Base-by-base conservation (phyloP, 2,329 filamentous ascomycete genomes). In the Penicillium sp. region DNA sequence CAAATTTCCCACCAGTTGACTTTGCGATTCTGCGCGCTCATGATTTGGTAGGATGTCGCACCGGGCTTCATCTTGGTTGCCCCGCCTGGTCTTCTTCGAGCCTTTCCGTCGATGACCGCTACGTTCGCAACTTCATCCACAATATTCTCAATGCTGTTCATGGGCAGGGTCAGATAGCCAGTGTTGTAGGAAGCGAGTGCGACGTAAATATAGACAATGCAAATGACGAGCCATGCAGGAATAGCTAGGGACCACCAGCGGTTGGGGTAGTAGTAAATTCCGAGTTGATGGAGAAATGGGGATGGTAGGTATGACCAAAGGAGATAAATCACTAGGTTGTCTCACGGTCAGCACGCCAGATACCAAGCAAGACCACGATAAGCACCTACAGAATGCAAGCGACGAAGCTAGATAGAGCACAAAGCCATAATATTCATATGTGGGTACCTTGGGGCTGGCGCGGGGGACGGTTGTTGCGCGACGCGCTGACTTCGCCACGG, bases 401-500 rank as follows among this genome's bases (percentile, higher is more conserved):
- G 87, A 90, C 57, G 88, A 92, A 68, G 93, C 90, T 36, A 99
- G 82, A 76, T 99, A 97, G 45, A 99, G 83, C 49, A 95, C 93
- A 75, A 99, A 99, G 70, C 94, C 94, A 71, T 97, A 97, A 82
- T 97, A 99, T 71, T 99, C 94, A 76, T 99, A 97, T 0, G 94
- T 99, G n/a, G 94, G 94, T 2, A 99, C 92, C 69, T 94, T 91
- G 1, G 94, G 94, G 49, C 87, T 87, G 1, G 91, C 92, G 51
- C 90, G 87, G 6, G 92, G 90, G 16, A 96, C 84, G 2, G 82
- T 86, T 56, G 79, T 82, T 56, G 77, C 82, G 63, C 77, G 79
- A 45, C 76, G 79, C 50, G 81, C 85, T 26, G 81, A 85, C 67
- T 75, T 80, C 26, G 85, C 80, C 34, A 88, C 82, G 13, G 79